Evolutionary conservation across 2,329 filamentous ascomycete species (phyloP).

Genomic region (Fusarium verrucosum): DNA sequence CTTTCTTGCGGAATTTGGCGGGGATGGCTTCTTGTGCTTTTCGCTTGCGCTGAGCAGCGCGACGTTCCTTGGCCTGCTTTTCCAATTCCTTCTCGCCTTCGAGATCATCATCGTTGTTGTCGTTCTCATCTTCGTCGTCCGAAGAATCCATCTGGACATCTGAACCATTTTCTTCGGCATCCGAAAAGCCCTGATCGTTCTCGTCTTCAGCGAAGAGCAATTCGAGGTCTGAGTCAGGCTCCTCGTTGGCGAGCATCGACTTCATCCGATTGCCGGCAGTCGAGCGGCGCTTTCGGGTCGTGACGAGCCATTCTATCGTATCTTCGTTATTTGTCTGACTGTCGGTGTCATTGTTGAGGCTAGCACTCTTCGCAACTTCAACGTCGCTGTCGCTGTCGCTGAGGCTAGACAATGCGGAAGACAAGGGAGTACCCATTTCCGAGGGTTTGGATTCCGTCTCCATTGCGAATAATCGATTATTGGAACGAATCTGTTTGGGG

Average conservation of each 20-base stretch:
- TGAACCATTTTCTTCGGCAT: constrained; percentile 71
- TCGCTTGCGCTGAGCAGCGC: constrained; percentile 75
- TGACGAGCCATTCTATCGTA: constrained; percentile 74
- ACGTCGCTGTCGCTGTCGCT: constrained; percentile 48
- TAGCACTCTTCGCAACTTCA: constrained; percentile 41
- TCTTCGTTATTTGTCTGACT: constrained; percentile 50
- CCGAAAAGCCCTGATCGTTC: constrained; percentile 74
- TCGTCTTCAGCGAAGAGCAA: constrained; percentile 80
- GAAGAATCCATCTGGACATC: constrained; percentile 90
- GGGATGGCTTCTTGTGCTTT: constrained; percentile 81
- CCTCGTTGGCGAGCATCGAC: constrained; percentile 78
- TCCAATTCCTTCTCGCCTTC: constrained; percentile 90
- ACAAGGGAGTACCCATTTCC: constrained; percentile 48
- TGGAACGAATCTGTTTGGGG: not conserved
- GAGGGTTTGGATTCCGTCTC: constrained; percentile 45
- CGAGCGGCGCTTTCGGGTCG: constrained; percentile 76
- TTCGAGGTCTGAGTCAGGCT: constrained; percentile 74
- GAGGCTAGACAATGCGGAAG: constrained; percentile 44
- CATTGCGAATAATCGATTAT: constrained; percentile 39
- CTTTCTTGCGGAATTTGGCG: constrained; percentile 76
- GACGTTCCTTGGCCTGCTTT: constrained; percentile 75
- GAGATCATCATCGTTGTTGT: constrained; percentile 70
- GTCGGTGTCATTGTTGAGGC: constrained; percentile 47
- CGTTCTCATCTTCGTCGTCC: constrained; percentile 81
- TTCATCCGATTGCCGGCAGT: constrained; percentile 88